Conservation (phyloP, 345 rosid genomes). For the Mercurialis annua region DNA sequence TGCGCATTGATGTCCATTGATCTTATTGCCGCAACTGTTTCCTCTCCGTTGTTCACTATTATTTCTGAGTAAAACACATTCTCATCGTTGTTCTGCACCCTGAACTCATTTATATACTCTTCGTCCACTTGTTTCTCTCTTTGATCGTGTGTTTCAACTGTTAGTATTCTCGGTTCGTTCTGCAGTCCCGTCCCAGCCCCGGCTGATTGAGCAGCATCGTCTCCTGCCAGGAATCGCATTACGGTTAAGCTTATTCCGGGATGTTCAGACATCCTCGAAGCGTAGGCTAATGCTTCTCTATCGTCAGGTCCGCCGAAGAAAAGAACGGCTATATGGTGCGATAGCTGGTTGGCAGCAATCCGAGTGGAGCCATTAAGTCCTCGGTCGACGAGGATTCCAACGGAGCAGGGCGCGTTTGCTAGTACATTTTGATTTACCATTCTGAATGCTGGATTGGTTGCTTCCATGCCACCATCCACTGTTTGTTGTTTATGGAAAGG, state of each 20-base stretch:
- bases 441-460: slow-evolving; percentile 75
- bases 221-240: slow-evolving; percentile 48
- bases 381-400: slow-evolving; percentile 86
- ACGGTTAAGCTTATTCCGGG: slow-evolving; percentile 60
- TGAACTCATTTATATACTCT: slow-evolving; percentile 50
- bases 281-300: slow-evolving; percentile 79
- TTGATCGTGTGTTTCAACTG: slow-evolving; percentile 28
- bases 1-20: slow-evolving; percentile 57
- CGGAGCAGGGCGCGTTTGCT: slow-evolving; percentile 73
- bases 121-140: slow-evolving; percentile 56
- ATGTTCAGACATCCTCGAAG: slow-evolving; percentile 77
- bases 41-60: slow-evolving; percentile 71
- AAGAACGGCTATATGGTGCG: slow-evolving; percentile 69
- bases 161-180: slow-evolving; percentile 15
- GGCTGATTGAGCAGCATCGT: slow-evolving; percentile 29
- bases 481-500: slow-evolving; percentile 96
- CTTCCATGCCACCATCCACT: slow-evolving; percentile 96
- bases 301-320: slow-evolving; percentile 89
- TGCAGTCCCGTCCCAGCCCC: not conserved
- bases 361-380: slow-evolving; percentile 63
- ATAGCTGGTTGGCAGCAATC: slow-evolving; percentile 42
- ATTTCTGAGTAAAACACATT: slow-evolving; percentile 47
- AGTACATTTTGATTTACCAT: slow-evolving; percentile 75
- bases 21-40: slow-evolving; percentile 68
- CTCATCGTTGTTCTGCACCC: slow-evolving; percentile 42